A percentile compares a stretch with the other conserved stretches of the same genome.
Conservation (phyloP, 768 basidiomycete genomes). For the Plicaturopsis crispa region DNA sequence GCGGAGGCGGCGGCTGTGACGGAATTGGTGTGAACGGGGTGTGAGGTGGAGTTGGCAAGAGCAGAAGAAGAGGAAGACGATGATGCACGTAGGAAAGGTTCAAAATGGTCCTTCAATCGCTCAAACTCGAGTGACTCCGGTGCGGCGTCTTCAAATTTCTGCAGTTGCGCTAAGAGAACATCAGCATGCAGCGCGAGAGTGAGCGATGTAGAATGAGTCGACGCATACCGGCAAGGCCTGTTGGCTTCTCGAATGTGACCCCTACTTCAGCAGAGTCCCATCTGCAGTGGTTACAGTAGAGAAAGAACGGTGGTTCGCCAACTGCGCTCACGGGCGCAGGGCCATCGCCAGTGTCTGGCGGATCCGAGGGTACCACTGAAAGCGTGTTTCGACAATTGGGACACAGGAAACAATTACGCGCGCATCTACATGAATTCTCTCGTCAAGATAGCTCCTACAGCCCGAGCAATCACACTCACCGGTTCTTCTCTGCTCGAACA, state of each 20-base stretch:
- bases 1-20: slow-evolving; percentile 84
- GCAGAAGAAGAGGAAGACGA: slow-evolving; percentile 62
- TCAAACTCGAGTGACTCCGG: slow-evolving; percentile 88
- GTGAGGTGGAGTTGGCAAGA: slow-evolving; percentile 45
- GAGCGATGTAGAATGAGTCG: not conserved
- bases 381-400: slow-evolving; percentile 89
- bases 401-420: slow-evolving; percentile 95
- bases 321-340: slow-evolving; percentile 47
- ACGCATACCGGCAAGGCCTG: slow-evolving; percentile 79
- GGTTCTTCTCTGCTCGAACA: slow-evolving; percentile 96
- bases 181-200: slow-evolving; percentile 2
- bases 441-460: too few species aligned
- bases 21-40: slow-evolving; percentile 70
- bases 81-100: slow-evolving; percentile 85
- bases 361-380: slow-evolving; percentile 87
- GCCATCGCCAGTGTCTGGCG: slow-evolving; percentile 50
- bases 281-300: slow-evolving; percentile 87
- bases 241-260: slow-evolving; percentile 93
- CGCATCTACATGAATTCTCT: slow-evolving; percentile 66
- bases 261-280: slow-evolving; percentile 94
- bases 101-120: slow-evolving; percentile 92
- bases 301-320: slow-evolving; percentile 84
- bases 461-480: slow-evolving; percentile 48
- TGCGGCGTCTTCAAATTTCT: slow-evolving; percentile 82
- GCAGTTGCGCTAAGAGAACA: slow-evolving; percentile 67